phyloP scores from a whole-genome alignment of 768 basidiomycete genomes.

The Roridomyces roridus region DNA sequence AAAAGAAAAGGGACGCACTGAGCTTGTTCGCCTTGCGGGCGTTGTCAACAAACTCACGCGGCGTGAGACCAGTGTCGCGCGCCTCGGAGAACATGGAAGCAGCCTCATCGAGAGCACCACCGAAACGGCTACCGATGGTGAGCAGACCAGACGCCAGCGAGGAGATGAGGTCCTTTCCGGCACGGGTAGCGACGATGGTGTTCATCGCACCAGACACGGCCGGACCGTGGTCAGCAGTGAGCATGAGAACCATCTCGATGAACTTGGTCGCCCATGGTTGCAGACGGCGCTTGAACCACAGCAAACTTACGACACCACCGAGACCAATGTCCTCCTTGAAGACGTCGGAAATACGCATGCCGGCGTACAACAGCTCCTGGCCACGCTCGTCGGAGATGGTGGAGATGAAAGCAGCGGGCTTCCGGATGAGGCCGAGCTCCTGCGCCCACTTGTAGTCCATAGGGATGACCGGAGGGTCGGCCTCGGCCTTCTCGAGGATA shows the following conservation, averaged over 20 bases:
- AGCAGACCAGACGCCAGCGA: conserved; percentile 95
- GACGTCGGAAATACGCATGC: conserved; percentile 98
- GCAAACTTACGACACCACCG: conserved; percentile 92
- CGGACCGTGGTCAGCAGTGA: conserved; percentile 98
- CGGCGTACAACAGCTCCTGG: conserved; percentile 97
- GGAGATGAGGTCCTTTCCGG: conserved; percentile 98
- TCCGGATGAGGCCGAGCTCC: conserved; percentile 96
- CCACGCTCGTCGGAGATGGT: conserved; percentile 99
- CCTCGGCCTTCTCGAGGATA: conserved; percentile 76
- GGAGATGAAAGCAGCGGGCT: conserved; percentile 98
- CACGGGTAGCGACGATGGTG: conserved; percentile 98
- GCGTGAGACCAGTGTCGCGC: conserved; percentile 89
- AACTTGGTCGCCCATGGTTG: conserved; percentile 97
- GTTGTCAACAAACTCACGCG: conserved; percentile 97
- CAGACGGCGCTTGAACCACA: conserved; percentile 98
- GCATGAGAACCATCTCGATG: conserved; percentile 99
- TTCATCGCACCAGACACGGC: conserved; percentile 99
- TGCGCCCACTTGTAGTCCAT: conserved; percentile 99
- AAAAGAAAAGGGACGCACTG: conserved; percentile 56
- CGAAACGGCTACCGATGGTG: conserved; percentile 97
- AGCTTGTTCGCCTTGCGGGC: conserved; percentile 94
- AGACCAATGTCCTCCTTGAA: conserved; percentile 98
- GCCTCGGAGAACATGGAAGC: conserved; percentile 95
- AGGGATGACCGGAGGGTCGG: conserved; percentile 94
- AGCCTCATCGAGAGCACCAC: conserved; percentile 98